phyloP scores from a whole-genome alignment of 176 grass and related monocot genomes.

The Cenchrus purpureus region DNA sequence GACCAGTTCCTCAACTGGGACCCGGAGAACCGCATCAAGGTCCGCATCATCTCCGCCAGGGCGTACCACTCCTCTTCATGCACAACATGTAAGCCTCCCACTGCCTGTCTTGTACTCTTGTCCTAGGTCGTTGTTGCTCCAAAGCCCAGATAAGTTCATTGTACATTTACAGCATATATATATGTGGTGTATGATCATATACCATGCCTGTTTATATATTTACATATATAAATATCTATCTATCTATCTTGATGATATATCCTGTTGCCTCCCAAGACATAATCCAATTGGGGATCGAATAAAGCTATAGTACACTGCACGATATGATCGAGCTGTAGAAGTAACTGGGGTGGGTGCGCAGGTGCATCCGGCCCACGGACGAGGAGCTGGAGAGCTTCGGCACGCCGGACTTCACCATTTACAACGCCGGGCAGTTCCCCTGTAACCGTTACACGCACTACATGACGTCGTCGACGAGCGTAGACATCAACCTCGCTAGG shows the following conservation, averaged over 20 bases:
- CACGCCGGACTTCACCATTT: slow-evolving; percentile 99
- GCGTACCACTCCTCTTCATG: slow-evolving; percentile 99
- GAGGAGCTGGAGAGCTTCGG: slow-evolving; percentile 97
- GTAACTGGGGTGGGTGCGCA: slow-evolving; percentile 78
- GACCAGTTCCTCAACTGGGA: slow-evolving; percentile 99
- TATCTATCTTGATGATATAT: neutral
- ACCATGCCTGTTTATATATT: neutral
- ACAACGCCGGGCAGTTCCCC: slow-evolving; percentile 98
- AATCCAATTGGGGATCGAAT: slow-evolving; percentile 41
- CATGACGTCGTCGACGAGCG: slow-evolving; percentile 97
- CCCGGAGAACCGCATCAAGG: slow-evolving; percentile 90
- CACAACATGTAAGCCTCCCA: slow-evolving; percentile 95
- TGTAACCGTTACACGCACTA: slow-evolving; percentile 99
- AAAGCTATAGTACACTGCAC: neutral
- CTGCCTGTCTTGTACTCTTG: neutral
- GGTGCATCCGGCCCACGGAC: slow-evolving; percentile 92
- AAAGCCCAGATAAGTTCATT: slow-evolving; percentile 77
- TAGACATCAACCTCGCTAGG: slow-evolving; percentile 91
- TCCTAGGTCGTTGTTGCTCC: slow-evolving; percentile 36
- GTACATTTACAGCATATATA: neutral
- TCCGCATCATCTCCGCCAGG: slow-evolving; percentile 94
- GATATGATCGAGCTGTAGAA: slow-evolving; percentile 42
- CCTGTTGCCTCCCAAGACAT: slow-evolving; percentile 42
- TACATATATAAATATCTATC: neutral
- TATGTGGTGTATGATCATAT: too few relatives aligned